A percentile compares a stretch with the other conserved stretches of the same genome.
These are phyloP conservation scores for Apiospora rasikravindrae DNA, from an alignment of 2,329 filamentous ascomycete species.

Conservation along the genomic window DNA sequence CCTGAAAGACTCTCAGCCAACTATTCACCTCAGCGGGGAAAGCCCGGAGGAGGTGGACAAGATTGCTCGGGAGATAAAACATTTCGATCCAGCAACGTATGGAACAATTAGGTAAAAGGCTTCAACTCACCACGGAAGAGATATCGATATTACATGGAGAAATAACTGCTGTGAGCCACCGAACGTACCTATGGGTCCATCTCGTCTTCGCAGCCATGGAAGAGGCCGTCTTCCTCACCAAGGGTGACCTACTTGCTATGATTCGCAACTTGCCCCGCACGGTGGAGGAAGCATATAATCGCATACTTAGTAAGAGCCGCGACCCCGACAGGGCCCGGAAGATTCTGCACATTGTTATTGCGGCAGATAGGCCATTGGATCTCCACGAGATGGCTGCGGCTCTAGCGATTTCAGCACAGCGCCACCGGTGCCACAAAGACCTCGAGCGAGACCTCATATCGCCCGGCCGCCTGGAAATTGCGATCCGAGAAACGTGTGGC, in stretches of 20 bases:
- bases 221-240: conserved; percentile 23
- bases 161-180: conserved; percentile 26
- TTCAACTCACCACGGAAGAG: conserved; percentile 12
- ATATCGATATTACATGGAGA: conserved; percentile 22
- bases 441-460: conserved; percentile 43
- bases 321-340: conserved; percentile 34
- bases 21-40: conserved; percentile 39
- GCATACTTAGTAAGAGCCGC: conserved; percentile 38
- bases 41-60: conserved; percentile 33
- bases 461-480: not conserved
- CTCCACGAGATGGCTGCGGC: conserved; percentile 41
- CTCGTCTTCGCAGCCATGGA: conserved; percentile 30
- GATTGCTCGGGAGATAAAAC: conserved; percentile 39
- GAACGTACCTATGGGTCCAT: conserved; percentile 34
- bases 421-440: conserved; percentile 47
- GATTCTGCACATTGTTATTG: conserved; percentile 43
- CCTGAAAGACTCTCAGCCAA: conserved; percentile 28
- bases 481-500: conserved; percentile 25
- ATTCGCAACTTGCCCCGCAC: conserved; percentile 31
- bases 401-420: conserved; percentile 28
- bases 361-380: conserved; percentile 38
- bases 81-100: conserved; percentile 34
- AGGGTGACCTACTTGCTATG: conserved; percentile 21
- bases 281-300: conserved; percentile 41
- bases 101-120: conserved; percentile 20